A percentile compares a stretch with the other conserved stretches of the same genome.
Evolutionary conservation across 1,139 yeast species (phyloP).

Genomic region (Geotrichum bryndzae): DNA sequence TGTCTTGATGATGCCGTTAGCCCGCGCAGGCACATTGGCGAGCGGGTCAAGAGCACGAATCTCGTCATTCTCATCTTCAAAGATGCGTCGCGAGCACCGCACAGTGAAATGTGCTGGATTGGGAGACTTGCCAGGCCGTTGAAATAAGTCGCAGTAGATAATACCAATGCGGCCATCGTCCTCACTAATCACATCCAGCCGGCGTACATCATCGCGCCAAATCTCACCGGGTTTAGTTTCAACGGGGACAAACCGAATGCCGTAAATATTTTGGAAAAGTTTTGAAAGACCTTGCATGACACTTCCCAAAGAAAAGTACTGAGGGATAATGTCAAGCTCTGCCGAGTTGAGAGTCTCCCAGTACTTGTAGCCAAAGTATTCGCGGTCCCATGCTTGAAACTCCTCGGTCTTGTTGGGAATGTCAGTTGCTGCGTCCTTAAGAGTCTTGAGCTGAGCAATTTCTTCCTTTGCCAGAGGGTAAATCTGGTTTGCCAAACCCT

Average conservation of each 20-base stretch:
- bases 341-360: slow-evolving; percentile 21
- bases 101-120: slow-evolving; percentile 95
- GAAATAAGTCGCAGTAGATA: slow-evolving; percentile 63
- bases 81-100: slow-evolving; percentile 79
- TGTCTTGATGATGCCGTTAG: slow-evolving; percentile 30
- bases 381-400: slow-evolving; percentile 89
- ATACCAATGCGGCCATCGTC: slow-evolving; percentile 55
- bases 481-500: slow-evolving; percentile 49
- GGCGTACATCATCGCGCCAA: slow-evolving; percentile 86
- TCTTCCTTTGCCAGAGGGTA: slow-evolving; percentile 58
- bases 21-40: slow-evolving; percentile 11
- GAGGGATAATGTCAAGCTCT: slow-evolving; percentile 24
- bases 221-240: slow-evolving; percentile 68
- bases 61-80: slow-evolving; percentile 42
- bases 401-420: slow-evolving; percentile 25
- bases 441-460: slow-evolving; percentile 35
- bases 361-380: slow-evolving; percentile 49
- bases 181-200: slow-evolving; percentile 64
- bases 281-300: slow-evolving; percentile 78
- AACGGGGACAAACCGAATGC: slow-evolving; percentile 66
- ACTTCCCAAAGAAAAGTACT: slow-evolving; percentile 76
- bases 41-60: slow-evolving; percentile 17
- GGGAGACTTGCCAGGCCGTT: slow-evolving; percentile 52
- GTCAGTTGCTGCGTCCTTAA: slow-evolving; percentile 37
- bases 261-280: slow-evolving; percentile 65